A percentile compares a stretch with the other conserved stretches of the same genome.
These are phyloP conservation scores for Plantago ovata DNA, from an alignment of 257 asterid species.

Conservation along the genomic window DNA sequence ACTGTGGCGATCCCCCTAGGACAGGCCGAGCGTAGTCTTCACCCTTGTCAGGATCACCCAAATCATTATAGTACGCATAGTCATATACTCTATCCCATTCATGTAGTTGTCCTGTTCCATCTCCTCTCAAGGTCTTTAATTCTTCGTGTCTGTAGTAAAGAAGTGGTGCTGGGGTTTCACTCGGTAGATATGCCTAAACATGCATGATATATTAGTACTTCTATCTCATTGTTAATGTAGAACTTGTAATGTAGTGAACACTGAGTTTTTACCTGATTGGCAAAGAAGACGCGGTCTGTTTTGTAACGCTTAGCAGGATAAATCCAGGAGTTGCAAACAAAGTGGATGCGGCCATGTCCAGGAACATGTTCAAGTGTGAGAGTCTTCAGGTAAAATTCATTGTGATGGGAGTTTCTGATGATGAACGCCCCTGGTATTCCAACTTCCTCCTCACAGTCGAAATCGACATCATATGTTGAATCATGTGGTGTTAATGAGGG, in stretches of 20 bases:
- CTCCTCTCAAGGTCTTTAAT: constrained; percentile 34
- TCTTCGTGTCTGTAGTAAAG: constrained; percentile 34
- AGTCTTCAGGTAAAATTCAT: constrained; percentile 41
- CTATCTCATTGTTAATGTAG: background rate
- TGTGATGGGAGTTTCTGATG: constrained; percentile 36
- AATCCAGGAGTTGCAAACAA: constrained; percentile 55
- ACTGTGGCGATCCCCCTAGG: constrained; percentile 36
- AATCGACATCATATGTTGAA: constrained; percentile 32
- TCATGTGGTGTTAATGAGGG: constrained; percentile 32
- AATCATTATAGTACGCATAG: constrained; percentile 47
- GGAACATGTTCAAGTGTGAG: constrained; percentile 45
- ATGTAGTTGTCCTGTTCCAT: constrained; percentile 33
- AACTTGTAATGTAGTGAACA: background rate
- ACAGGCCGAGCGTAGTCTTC: constrained; percentile 28
- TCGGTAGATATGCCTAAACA: constrained; percentile 30
- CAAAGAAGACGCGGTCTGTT: constrained; percentile 35
- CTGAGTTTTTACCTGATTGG: constrained; percentile 27
- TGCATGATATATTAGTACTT: background rate
- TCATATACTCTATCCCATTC: constrained; percentile 59
- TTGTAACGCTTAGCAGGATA: constrained; percentile 35
- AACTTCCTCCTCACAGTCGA: constrained; percentile 35
- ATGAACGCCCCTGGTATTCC: constrained; percentile 45
- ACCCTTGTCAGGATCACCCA: constrained; percentile 39
- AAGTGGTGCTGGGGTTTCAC: constrained; percentile 42
- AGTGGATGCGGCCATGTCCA: constrained; percentile 38